Percentiles rank a stretch among this genome's conserved stretches.
Evolutionary conservation across 768 basidiomycete species (phyloP).

Genomic region (Solioccasus polychromus): DNA sequence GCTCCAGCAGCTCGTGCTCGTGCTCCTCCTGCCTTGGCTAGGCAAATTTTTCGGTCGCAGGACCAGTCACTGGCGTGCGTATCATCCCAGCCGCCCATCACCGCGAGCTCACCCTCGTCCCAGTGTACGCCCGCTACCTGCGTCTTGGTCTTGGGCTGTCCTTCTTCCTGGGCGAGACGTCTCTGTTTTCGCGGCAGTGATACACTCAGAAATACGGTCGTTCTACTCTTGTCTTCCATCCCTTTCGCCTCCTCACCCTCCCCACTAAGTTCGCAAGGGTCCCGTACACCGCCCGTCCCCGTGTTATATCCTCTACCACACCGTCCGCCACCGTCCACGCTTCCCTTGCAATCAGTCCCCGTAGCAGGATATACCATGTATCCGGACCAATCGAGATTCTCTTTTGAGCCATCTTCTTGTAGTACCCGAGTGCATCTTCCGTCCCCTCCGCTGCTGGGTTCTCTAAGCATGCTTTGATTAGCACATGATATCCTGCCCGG

Average conservation of each 20-base stretch:
- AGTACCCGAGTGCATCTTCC: constrained; percentile 53
- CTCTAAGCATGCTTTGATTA: constrained; percentile 66
- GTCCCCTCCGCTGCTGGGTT: constrained; percentile 49
- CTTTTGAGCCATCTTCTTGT: constrained; percentile 55
- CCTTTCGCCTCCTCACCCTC: constrained; percentile 42
- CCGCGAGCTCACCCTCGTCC: constrained; percentile 9
- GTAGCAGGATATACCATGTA: constrained; percentile 77
- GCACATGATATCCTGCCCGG: constrained; percentile 70
- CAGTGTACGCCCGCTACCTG: constrained; percentile 72
- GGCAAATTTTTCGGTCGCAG: constrained; percentile 87
- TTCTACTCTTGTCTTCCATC: constrained; percentile 29
- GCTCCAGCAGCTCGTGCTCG: constrained; percentile 73
- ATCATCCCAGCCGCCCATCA: background rate
- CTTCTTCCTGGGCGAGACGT: constrained; percentile 54
- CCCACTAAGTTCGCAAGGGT: constrained; percentile 48
- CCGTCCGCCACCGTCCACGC: constrained; percentile 62
- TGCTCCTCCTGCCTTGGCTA: constrained; percentile 80
- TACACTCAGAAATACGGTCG: constrained; percentile 25
- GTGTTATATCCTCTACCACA: constrained; percentile 59
- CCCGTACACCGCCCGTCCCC: constrained; percentile 43
- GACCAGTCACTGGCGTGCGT: constrained; percentile 84
- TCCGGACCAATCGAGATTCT: constrained; percentile 50
- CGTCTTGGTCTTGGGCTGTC: constrained; percentile 58
- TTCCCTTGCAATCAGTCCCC: constrained; percentile 54
- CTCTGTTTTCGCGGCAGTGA: constrained; percentile 12